Evolutionary conservation across 2,329 filamentous ascomycete species (phyloP).

Genomic region (Exophiala viscosa): DNA sequence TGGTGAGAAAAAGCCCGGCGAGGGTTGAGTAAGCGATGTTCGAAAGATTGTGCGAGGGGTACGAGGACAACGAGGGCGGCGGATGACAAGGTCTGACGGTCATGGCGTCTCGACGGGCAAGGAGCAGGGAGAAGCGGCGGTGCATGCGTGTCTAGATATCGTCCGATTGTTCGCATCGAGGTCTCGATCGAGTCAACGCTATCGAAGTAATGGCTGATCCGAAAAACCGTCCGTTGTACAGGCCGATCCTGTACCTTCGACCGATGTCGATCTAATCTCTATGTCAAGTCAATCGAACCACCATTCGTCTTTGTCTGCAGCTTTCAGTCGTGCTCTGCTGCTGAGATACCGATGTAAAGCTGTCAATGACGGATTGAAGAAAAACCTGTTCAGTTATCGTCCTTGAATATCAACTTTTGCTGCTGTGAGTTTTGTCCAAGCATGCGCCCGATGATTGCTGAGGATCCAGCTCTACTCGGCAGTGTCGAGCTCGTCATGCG

Average conservation of each 20-base stretch:
- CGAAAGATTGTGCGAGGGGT: not conserved
- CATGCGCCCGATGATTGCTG: not conserved
- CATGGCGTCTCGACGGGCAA: conserved; percentile 13
- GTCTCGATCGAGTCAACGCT: conserved; percentile 22
- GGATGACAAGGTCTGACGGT: conserved; percentile 7
- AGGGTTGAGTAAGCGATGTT: too few relatives aligned
- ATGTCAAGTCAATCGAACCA: conserved; percentile 21
- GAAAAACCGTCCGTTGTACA: conserved; percentile 10
- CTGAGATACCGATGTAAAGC: conserved; percentile 11
- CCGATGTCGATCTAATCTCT: conserved; percentile 24
- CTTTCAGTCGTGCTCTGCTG: conserved; percentile 16
- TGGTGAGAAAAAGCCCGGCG: too few relatives aligned
- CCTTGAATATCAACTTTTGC: conserved; percentile 10
- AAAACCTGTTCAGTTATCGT: conserved; percentile 3
- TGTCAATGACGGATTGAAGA: conserved; percentile 14
- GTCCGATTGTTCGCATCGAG: conserved; percentile 24
- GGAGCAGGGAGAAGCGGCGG: conserved; percentile 7
- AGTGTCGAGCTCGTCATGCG: conserved; percentile 92
- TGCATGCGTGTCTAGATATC: conserved; percentile 18
- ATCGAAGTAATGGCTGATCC: conserved; percentile 18
- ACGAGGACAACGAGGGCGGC: conserved; percentile 7
- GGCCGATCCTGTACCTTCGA: conserved; percentile 20
- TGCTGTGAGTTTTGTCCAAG: not conserved
- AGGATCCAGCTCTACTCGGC: conserved; percentile 59
- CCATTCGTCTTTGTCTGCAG: conserved; percentile 10